Percentiles rank a stretch among this genome's conserved stretches.
These are phyloP conservation scores for Debaryomyces robertsiae DNA, from an alignment of 1,139 yeast genomes.

Conservation along the genomic window DNA sequence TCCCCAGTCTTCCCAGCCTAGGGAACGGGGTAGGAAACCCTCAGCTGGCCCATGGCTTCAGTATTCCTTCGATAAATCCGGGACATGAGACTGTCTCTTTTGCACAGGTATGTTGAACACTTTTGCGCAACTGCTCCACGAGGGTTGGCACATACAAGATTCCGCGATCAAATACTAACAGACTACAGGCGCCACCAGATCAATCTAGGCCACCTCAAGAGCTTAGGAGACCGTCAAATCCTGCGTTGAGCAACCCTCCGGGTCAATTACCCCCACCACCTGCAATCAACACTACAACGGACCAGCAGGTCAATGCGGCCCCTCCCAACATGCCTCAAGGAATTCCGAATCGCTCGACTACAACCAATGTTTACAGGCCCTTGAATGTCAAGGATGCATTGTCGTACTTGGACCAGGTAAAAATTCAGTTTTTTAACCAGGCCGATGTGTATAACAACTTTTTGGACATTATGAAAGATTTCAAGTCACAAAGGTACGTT, in stretches of 20 bases:
- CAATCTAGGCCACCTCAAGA: slow-evolving; percentile 28
- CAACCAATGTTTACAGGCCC: slow-evolving; percentile 70
- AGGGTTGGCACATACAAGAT: slow-evolving; percentile 7
- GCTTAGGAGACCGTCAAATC: slow-evolving; percentile 30
- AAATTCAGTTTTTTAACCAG: slow-evolving; percentile 85
- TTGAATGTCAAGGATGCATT: slow-evolving; percentile 95
- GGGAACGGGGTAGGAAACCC: slow-evolving; percentile 45
- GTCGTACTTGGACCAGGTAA: slow-evolving; percentile 93
- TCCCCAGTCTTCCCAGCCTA: slow-evolving; percentile 55
- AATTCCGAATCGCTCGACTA: slow-evolving; percentile 47
- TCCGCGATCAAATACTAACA: slow-evolving; percentile 12
- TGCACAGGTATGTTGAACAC: slow-evolving; percentile 28
- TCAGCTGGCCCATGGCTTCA: slow-evolving; percentile 45
- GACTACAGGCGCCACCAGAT: slow-evolving; percentile 20
- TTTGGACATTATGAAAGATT: slow-evolving; percentile 97
- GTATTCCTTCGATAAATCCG: slow-evolving; percentile 49
- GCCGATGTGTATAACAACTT: slow-evolving; percentile 97
- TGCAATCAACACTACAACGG: slow-evolving; percentile 17
- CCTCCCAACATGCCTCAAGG: slow-evolving; percentile 32
- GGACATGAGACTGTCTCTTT: slow-evolving; percentile 28
- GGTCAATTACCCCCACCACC: slow-evolving; percentile 32
- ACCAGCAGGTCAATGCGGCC: slow-evolving; percentile 13
- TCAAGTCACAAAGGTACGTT: slow-evolving; percentile 80
- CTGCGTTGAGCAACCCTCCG: slow-evolving; percentile 21
- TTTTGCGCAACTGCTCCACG: not conserved